Percentiles rank a stretch among this genome's conserved stretches.
These are phyloP conservation scores for Aspergillus ochraceoroseus DNA, from an alignment of 2,329 filamentous ascomycete species.

Conservation along the genomic window DNA sequence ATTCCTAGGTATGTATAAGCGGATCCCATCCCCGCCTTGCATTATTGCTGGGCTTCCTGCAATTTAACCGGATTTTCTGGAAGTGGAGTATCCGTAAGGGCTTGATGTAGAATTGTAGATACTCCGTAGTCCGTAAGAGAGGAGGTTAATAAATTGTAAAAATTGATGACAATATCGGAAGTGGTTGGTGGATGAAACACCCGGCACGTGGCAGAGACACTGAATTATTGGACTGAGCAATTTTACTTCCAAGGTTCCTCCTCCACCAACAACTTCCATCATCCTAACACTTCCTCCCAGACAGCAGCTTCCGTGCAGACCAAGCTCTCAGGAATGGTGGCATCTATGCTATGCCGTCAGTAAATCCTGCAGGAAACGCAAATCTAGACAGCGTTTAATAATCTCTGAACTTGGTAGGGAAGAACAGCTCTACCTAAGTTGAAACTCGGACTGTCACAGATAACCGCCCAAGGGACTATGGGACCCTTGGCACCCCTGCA, in stretches of 20 bases:
- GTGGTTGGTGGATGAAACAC: slow-evolving; percentile 1
- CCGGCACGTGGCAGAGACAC: slow-evolving; percentile 3
- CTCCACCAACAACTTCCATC: not conserved
- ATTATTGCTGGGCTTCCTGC: not conserved
- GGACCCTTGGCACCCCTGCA: slow-evolving; percentile 8
- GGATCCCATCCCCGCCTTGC: not conserved
- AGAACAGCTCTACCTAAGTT: slow-evolving; percentile 17
- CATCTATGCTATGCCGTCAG: not conserved
- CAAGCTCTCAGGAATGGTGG: too few relatives aligned
- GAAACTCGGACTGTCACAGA: slow-evolving; percentile 31
- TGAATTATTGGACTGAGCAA: slow-evolving; percentile 1
- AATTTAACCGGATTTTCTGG: slow-evolving; percentile 5
- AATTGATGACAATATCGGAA: not conserved
- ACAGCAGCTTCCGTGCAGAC: too few relatives aligned
- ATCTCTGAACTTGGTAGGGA: slow-evolving; percentile 18
- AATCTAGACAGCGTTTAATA: slow-evolving; percentile 12
- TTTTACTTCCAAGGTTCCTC: not conserved
- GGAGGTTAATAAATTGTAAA: not conserved
- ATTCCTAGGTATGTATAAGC: too few relatives aligned
- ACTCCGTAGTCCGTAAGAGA: too few relatives aligned
- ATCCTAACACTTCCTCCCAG: not conserved
- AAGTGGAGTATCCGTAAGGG: too few relatives aligned
- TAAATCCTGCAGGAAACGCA: not conserved
- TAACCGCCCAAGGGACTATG: slow-evolving; percentile 24
- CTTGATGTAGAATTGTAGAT: too few relatives aligned